Conservation (phyloP, 2,329 filamentous ascomycete species). For the Penicillium corylophilum region DNA sequence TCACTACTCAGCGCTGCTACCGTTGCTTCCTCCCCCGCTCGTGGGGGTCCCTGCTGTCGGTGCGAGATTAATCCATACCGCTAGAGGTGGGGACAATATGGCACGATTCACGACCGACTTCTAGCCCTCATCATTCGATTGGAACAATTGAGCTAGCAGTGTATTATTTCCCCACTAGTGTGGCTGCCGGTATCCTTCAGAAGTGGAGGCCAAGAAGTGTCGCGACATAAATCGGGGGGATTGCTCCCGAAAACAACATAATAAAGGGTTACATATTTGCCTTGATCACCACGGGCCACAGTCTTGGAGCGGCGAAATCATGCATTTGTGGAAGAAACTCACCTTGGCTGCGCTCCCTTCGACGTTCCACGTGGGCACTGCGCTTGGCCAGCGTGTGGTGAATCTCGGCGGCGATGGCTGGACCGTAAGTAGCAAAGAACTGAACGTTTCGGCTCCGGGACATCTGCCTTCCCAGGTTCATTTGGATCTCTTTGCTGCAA, state of each 20-base stretch:
- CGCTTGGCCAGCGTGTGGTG: slow-evolving; percentile 34
- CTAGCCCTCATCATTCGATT: not conserved
- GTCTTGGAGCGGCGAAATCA: slow-evolving; percentile 5
- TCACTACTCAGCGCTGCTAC: slow-evolving; percentile 16
- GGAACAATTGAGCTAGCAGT: not conserved
- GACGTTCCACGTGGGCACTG: slow-evolving; percentile 9
- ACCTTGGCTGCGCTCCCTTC: slow-evolving; percentile 18
- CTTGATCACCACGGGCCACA: not conserved
- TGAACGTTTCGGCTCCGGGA: slow-evolving; percentile 55
- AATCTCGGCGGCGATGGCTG: slow-evolving; percentile 46
- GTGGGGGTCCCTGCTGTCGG: not conserved
- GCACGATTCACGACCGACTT: not conserved
- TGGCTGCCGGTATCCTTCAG: not conserved
- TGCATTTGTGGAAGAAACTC: slow-evolving; percentile 19
- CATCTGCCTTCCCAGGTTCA: slow-evolving; percentile 59
- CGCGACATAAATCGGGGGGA: slow-evolving; percentile 1
- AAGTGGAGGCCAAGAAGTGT: not conserved
- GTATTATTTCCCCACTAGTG: slow-evolving; percentile 1
- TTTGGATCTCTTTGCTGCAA: slow-evolving; percentile 55
- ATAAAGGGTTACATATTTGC: not conserved
- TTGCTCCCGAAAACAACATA: not conserved
- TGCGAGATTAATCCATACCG: not conserved
- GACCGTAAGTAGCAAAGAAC: slow-evolving; percentile 46
- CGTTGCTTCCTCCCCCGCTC: slow-evolving; percentile 19
- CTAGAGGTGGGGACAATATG: not conserved